Percentiles rank a stretch among this genome's conserved stretches.
phyloP scores from a whole-genome alignment of 2,329 filamentous ascomycete species.

The Neurospora sp. region DNA sequence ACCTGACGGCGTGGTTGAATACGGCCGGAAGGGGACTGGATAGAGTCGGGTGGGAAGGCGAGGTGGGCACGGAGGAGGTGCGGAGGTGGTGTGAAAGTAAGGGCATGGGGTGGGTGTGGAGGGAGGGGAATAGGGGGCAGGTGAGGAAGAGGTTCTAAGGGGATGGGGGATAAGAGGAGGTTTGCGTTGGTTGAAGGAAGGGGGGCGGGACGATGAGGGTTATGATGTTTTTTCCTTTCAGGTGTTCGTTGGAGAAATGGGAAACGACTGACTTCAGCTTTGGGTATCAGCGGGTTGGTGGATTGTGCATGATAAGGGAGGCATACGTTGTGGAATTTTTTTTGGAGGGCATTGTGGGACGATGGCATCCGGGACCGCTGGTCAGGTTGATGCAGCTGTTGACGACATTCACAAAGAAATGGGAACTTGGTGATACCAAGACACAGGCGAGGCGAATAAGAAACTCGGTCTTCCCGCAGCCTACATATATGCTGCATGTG shows the following conservation, averaged over 20 bases:
- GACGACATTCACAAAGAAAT: not conserved
- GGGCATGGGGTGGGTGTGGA: slow-evolving; percentile 77
- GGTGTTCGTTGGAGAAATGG: too few species aligned
- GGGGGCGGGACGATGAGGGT: not conserved
- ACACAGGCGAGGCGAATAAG: not conserved
- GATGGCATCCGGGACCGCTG: not conserved
- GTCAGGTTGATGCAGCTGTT: not conserved
- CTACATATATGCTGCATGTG: not conserved
- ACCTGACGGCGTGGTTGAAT: slow-evolving; percentile 77
- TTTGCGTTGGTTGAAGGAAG: not conserved
- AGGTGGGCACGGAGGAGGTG: slow-evolving; percentile 55
- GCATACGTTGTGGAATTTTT: too few species aligned
- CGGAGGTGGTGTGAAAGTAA: slow-evolving; percentile 86
- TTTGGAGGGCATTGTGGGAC: too few species aligned
- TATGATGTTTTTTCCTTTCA: not conserved
- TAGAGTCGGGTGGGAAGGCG: slow-evolving; percentile 53
- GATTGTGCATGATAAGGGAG: too few species aligned
- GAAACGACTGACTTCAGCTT: too few species aligned
- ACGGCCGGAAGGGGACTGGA: slow-evolving; percentile 56
- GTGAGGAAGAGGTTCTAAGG: slow-evolving; percentile 41
- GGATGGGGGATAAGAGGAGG: not conserved
- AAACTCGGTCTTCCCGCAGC: not conserved
- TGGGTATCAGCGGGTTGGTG: too few species aligned
- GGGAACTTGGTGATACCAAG: not conserved
- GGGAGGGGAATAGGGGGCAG: slow-evolving; percentile 41